A percentile compares a stretch with the other conserved stretches of the same genome.
phyloP scores from a whole-genome alignment of 208 protist genomes.

The Trypanosoma theileri region DNA sequence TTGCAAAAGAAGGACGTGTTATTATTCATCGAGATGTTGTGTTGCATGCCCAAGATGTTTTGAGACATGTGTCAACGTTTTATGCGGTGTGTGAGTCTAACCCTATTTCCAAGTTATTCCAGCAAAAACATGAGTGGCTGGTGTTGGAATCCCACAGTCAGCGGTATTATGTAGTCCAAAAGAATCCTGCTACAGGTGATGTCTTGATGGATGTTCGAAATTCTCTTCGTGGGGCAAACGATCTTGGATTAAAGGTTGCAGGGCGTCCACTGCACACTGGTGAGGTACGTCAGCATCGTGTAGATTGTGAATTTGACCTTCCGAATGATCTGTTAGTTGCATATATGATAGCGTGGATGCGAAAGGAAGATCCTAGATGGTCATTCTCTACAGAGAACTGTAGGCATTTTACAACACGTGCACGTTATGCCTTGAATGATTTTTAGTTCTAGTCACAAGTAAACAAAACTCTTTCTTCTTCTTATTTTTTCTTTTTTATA shows the following conservation, averaged over 20 bases:
- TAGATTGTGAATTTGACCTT: slow-evolving; percentile 89
- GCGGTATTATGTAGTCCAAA: slow-evolving; percentile 87
- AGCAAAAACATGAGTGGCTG: slow-evolving; percentile 90
- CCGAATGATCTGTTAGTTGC: slow-evolving; percentile 83
- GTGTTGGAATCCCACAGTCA: slow-evolving; percentile 78
- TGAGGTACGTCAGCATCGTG: slow-evolving; percentile 78
- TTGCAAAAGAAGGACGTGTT: slow-evolving; percentile 76
- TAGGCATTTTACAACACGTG: slow-evolving; percentile 79
- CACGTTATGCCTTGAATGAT: slow-evolving; percentile 83
- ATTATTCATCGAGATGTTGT: slow-evolving; percentile 88
- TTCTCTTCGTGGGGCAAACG: slow-evolving; percentile 84
- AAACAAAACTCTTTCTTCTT: slow-evolving; percentile 6
- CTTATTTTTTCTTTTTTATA: slow-evolving; percentile 7
- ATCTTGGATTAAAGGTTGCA: slow-evolving; percentile 74
- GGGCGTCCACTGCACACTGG: slow-evolving; percentile 77
- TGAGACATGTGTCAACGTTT: slow-evolving; percentile 90
- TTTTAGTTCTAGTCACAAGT: slow-evolving; percentile 39
- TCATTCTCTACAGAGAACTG: slow-evolving; percentile 90
- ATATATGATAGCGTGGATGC: slow-evolving; percentile 91
- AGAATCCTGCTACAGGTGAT: slow-evolving; percentile 82
- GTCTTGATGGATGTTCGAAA: slow-evolving; percentile 80
- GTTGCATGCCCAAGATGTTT: slow-evolving; percentile 69
- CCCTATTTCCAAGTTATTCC: slow-evolving; percentile 55
- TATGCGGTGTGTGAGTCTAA: slow-evolving; percentile 80
- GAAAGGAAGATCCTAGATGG: slow-evolving; percentile 92